Percentiles rank a stretch among this genome's conserved stretches.
These are phyloP conservation scores for Musa beccarii DNA, from an alignment of 176 grass and related monocot species.

Conservation along the genomic window DNA sequence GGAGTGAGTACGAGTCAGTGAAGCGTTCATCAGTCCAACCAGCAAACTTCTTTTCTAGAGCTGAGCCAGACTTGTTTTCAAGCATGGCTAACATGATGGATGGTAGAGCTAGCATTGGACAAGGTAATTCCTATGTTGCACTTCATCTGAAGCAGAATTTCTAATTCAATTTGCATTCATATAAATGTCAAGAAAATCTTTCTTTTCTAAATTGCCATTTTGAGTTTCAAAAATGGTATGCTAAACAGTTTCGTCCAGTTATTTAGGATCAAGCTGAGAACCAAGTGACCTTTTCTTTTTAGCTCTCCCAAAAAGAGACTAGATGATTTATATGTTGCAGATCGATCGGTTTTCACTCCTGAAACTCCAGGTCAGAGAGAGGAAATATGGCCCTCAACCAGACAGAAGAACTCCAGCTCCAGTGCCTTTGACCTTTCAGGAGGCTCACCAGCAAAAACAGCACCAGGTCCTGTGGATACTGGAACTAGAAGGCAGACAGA, in stretches of 20 bases:
- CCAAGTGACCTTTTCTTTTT: constrained; percentile 21
- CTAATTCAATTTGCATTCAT: not conserved
- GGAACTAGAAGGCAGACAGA: constrained; percentile 30
- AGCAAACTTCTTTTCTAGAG: constrained; percentile 51
- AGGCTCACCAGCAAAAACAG: constrained; percentile 39
- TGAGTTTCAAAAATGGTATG: not conserved
- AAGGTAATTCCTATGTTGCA: constrained; percentile 39
- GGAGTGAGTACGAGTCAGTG: constrained; percentile 54
- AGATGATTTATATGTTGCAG: constrained; percentile 76
- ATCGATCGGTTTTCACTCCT: constrained; percentile 50
- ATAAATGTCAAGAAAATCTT: not conserved
- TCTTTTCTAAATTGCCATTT: not conserved
- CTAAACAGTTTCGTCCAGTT: not conserved
- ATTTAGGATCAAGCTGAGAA: constrained; percentile 1
- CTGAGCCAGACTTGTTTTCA: constrained; percentile 58
- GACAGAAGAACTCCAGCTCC: constrained; percentile 17
- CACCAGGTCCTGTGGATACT: constrained; percentile 35
- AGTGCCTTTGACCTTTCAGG: constrained; percentile 44
- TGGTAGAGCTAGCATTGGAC: constrained; percentile 34
- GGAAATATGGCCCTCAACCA: constrained; percentile 42
- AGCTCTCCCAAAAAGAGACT: constrained; percentile 47
- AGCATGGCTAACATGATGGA: constrained; percentile 54
- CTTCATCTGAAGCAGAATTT: not conserved
- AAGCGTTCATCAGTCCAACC: constrained; percentile 73
- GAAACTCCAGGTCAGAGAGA: constrained; percentile 79